Evolutionary conservation across 2,329 filamentous ascomycete genomes (phyloP).

Genomic region (Apiospora malaysiana): DNA sequence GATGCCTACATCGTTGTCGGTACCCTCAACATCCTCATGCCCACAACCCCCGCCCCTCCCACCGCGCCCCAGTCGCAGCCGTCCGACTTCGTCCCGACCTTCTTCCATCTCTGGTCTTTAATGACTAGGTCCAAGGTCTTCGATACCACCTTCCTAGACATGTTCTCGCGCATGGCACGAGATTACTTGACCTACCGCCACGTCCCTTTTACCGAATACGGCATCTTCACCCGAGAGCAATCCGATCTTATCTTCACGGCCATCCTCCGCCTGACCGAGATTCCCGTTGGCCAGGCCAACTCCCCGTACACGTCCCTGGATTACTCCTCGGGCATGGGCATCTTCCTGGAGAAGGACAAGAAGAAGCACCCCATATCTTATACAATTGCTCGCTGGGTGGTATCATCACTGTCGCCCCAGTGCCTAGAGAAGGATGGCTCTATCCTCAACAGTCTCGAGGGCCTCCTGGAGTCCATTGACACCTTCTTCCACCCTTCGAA

Average conservation of each 20-base stretch:
- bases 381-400: slow-evolving; percentile 90
- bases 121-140: slow-evolving; percentile 87
- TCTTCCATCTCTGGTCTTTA: slow-evolving; percentile 96
- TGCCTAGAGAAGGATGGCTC: slow-evolving; percentile 81
- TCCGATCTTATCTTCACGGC: slow-evolving; percentile 93
- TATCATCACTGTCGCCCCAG: slow-evolving; percentile 88
- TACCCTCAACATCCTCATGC: slow-evolving; percentile 84
- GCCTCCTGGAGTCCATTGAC: slow-evolving; percentile 91
- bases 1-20: slow-evolving; percentile 93
- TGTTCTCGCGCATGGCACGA: slow-evolving; percentile 84
- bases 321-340: slow-evolving; percentile 78
- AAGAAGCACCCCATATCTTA: slow-evolving; percentile 93
- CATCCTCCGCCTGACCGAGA: slow-evolving; percentile 86
- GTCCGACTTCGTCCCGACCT: slow-evolving; percentile 86
- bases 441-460: slow-evolving; percentile 84
- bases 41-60: slow-evolving; percentile 78
- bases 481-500: slow-evolving; percentile 99
- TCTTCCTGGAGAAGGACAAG: slow-evolving; percentile 89
- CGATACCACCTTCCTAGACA: slow-evolving; percentile 86
- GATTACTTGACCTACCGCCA: slow-evolving; percentile 79
- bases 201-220: slow-evolving; percentile 82
- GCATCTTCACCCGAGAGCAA: slow-evolving; percentile 91
- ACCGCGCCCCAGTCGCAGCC: slow-evolving; percentile 80
- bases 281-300: slow-evolving; percentile 93
- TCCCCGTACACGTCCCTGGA: slow-evolving; percentile 91